Percentiles rank a stretch among this genome's conserved stretches.
Evolutionary conservation across 306 rosid species (phyloP).

Genomic region (Parietaria judaica): DNA sequence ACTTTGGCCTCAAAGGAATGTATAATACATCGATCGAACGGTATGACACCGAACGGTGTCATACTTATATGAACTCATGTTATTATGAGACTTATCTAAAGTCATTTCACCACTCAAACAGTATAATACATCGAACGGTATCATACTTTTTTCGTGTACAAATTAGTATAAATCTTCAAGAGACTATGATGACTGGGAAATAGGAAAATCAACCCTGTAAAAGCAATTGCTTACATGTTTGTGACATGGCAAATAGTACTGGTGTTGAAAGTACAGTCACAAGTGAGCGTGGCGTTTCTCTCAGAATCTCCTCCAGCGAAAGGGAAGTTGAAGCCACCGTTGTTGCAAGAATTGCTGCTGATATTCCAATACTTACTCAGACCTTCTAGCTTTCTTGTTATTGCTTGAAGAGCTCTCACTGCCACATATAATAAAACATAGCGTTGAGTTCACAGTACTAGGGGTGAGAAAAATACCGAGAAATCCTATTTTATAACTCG

Average conservation of each 20-base stretch:
- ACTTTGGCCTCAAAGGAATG: too few species aligned
- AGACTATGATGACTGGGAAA: not conserved
- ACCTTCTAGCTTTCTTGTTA: slow-evolving; percentile 32
- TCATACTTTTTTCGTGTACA: too few species aligned
- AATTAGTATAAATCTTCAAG: not conserved
- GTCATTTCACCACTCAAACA: too few species aligned
- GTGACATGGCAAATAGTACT: slow-evolving; percentile 44
- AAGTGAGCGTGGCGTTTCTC: slow-evolving; percentile 31
- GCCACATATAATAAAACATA: slow-evolving; percentile 5
- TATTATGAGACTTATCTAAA: too few species aligned
- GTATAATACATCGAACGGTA: too few species aligned
- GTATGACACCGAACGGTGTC: too few species aligned
- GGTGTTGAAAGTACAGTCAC: slow-evolving; percentile 33
- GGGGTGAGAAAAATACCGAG: too few species aligned
- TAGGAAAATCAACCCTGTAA: not conserved
- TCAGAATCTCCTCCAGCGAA: not conserved
- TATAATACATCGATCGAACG: too few species aligned
- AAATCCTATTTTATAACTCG: too few species aligned
- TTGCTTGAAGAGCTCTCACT: slow-evolving; percentile 40
- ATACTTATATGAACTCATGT: too few species aligned
- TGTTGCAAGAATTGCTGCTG: slow-evolving; percentile 30
- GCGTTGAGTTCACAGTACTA: too few species aligned
- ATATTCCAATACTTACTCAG: slow-evolving; percentile 36
- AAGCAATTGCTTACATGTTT: slow-evolving; percentile 27
- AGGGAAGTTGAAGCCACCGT: slow-evolving; percentile 13